Conservation (phyloP, 169 alveolate species). For the Plasmodium coatneyi region DNA sequence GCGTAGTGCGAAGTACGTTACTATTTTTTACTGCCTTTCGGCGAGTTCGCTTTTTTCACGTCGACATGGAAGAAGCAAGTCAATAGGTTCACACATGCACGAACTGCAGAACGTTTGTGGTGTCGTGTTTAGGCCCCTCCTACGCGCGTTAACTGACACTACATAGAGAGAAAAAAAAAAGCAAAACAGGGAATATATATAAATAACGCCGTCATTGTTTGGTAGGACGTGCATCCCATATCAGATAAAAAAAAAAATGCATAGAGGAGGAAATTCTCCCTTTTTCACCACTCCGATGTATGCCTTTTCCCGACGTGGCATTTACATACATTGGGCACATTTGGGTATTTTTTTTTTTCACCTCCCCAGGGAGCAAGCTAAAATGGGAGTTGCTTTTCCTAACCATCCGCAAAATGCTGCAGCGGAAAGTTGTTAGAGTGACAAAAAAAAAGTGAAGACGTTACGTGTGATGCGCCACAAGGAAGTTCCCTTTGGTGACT, state of each 20-base stretch:
- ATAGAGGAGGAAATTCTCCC: not conserved
- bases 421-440: not conserved
- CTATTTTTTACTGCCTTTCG: not conserved
- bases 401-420: not conserved
- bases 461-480: not conserved
- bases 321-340: not conserved
- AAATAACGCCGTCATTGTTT: not conserved
- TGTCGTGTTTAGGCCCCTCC: not conserved
- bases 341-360: not conserved
- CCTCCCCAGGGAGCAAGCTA: not conserved
- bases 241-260: not conserved
- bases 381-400: not conserved
- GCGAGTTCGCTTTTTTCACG: not conserved
- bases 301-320: not conserved
- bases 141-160: not conserved
- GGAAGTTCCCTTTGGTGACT: not conserved
- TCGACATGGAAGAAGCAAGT: too few species aligned
- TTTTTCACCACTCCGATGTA: not conserved
- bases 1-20: not conserved
- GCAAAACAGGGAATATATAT: not conserved
- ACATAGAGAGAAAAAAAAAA: not conserved
- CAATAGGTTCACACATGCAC: not conserved
- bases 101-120: not conserved
- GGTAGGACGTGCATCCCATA: not conserved
- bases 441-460: not conserved